These are phyloP conservation scores for Bocquillonia castaneifolia DNA, from an alignment of 441 rosid species.

Conservation along the genomic window DNA sequence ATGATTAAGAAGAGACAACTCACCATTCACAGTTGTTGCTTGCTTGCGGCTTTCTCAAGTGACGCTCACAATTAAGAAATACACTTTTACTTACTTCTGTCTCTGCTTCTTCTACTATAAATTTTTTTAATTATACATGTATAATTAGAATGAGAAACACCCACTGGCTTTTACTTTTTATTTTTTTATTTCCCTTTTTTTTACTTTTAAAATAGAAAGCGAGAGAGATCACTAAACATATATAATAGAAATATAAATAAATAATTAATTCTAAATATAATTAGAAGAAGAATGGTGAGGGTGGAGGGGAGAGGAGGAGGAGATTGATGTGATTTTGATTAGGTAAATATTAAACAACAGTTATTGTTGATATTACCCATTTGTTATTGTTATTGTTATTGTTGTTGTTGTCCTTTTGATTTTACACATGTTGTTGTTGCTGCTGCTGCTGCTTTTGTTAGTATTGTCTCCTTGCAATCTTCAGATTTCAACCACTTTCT, in stretches of 20 bases:
- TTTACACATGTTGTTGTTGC: slow-evolving; percentile 14
- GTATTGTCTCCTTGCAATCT: slow-evolving; percentile 26
- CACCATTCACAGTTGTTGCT: slow-evolving; percentile 32
- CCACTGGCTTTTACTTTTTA: not conserved
- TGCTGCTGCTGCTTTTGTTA: slow-evolving; percentile 8
- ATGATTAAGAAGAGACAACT: slow-evolving; percentile 49
- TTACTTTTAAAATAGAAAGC: too few species aligned
- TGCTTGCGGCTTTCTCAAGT: slow-evolving; percentile 47
- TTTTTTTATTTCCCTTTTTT: not conserved
- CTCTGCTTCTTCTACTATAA: not conserved
- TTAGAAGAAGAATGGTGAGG: too few species aligned
- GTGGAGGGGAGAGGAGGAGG: not conserved
- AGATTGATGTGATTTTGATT: not conserved
- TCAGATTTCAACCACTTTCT: slow-evolving; percentile 23
- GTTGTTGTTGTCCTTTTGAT: slow-evolving; percentile 15
- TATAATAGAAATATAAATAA: too few species aligned
- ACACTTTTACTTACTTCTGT: not conserved
- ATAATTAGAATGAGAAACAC: not conserved
- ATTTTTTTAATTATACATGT: too few species aligned
- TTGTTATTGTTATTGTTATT: too few species aligned
- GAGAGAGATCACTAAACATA: too few species aligned
- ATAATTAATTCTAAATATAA: too few species aligned
- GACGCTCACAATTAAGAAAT: slow-evolving; percentile 20
- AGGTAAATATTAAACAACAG: too few species aligned
- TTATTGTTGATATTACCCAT: too few species aligned